Evolutionary conservation across 2,329 filamentous ascomycete species (phyloP).

Genomic region (Rugonectria rugulosa): DNA sequence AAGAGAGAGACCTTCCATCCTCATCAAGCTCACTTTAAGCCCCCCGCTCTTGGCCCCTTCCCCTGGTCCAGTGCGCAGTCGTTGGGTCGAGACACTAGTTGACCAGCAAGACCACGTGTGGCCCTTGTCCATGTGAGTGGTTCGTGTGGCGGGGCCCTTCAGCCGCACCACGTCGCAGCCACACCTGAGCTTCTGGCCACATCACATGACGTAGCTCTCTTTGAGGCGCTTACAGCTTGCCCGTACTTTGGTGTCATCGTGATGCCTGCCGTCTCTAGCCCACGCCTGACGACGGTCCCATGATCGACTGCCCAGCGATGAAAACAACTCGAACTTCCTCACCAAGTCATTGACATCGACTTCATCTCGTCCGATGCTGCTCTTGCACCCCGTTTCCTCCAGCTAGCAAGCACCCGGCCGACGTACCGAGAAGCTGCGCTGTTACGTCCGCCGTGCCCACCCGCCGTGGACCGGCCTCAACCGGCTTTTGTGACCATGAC

Average conservation of each 20-base stretch:
- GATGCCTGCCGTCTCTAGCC: not conserved
- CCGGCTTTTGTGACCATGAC: conserved; percentile 52
- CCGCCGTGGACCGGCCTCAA: conserved; percentile 29
- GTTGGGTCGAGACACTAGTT: no score
- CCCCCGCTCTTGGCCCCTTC: no score
- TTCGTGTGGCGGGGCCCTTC: not conserved
- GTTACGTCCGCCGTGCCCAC: conserved; percentile 17
- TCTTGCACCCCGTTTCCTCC: conserved; percentile 9
- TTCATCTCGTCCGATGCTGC: conserved; percentile 11
- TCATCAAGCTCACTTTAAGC: no score
- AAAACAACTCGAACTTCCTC: not conserved
- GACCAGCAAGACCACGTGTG: no score
- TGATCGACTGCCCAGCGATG: conserved; percentile 17
- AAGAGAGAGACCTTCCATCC: no score
- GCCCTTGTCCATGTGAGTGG: no score
- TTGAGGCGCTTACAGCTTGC: conserved; percentile 12
- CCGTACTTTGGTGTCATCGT: not conserved
- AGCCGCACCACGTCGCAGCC: not conserved
- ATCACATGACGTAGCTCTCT: conserved; percentile 32
- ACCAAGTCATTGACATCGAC: conserved; percentile 7
- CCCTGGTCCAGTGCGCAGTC: no score
- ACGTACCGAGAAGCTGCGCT: conserved; percentile 9
- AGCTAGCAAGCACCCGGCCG: conserved; percentile 21
- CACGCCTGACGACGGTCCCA: conserved; percentile 7
- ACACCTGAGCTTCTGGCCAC: not conserved